Base-by-base conservation (phyloP, 2,329 filamentous ascomycete species). In the Pseudogymnoascus verrucosus region DNA sequence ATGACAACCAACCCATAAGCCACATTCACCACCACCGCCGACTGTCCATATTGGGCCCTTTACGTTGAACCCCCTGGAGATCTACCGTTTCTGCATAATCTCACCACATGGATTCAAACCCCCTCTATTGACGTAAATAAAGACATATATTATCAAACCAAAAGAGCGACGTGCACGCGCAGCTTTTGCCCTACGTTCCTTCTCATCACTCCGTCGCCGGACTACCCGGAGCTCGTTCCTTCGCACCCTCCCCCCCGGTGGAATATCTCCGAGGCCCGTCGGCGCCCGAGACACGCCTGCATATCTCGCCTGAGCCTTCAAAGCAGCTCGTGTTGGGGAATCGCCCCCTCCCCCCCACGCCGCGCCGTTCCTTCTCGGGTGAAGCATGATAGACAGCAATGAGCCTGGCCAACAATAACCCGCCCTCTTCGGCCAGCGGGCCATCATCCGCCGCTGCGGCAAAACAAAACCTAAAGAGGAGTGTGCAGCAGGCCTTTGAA, bases 401-500 rank as follows among this genome's bases (percentile, higher is more conserved):
- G 62, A 61, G 64, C 64, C 36, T 65, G 69, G 68, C 71, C 44
- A 72, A 71, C 39, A 54, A 54, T 54, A 73, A 73, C 65, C 72
- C 72, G 63, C 71, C 71, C 36, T 74, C 71, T 14, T 71, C 72
- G 65, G 70, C 69, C 28, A 68, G 66, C 64, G 68, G 69, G 51
- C 69, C 70, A 26, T 69, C 70, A 62, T 73, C 72, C 64, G 70
- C 66, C 51, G 67, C 69, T 57, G 47, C 47, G n/a, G 67, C 68
- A 63, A 76, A 74, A 65, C 79, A 80, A 69, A 76, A 76, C 28
- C 74, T 85, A 63, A 87, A 86, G 76, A 78, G 84, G 71, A 84
- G 79, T 68, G 82, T 84, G 63, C 83, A 86, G 73, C 79, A 83
- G 66, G 80, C 82, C 39, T 86, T 86, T 77, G 82, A 86, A 76